Percentiles rank a stretch among this genome's conserved stretches.
These are phyloP conservation scores for Sarocladium oryzae DNA, from an alignment of 2,329 filamentous ascomycete species.

Conservation along the genomic window DNA sequence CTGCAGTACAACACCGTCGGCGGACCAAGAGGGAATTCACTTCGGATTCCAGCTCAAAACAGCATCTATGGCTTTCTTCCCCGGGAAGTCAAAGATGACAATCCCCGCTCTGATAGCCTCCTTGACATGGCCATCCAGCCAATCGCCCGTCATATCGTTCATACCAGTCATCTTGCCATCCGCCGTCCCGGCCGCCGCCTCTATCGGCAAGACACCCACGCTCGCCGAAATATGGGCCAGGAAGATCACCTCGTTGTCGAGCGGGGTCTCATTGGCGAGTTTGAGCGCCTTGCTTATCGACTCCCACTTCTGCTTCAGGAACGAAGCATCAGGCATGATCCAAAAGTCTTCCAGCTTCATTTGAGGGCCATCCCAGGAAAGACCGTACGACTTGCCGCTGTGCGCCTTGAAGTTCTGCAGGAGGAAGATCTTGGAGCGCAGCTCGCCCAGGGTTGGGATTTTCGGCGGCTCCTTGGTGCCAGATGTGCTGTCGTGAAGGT, in stretches of 20 bases:
- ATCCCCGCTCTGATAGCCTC: slow-evolving; percentile 32
- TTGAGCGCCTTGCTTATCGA: slow-evolving; percentile 35
- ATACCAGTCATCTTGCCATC: slow-evolving; percentile 37
- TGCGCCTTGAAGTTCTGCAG: slow-evolving; percentile 38
- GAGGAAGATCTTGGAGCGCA: slow-evolving; percentile 40
- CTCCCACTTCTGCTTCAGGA: slow-evolving; percentile 40
- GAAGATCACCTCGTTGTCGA: slow-evolving; percentile 32
- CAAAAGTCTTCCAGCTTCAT: slow-evolving; percentile 42
- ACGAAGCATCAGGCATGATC: slow-evolving; percentile 34
- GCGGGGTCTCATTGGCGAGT: slow-evolving; percentile 25
- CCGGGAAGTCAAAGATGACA: slow-evolving; percentile 44
- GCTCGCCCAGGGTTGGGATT: slow-evolving; percentile 37
- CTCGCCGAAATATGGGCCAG: slow-evolving; percentile 42
- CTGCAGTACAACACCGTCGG: too few relatives aligned
- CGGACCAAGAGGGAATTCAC: slow-evolving; percentile 14
- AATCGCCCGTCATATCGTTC: slow-evolving; percentile 42
- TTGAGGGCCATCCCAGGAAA: slow-evolving; percentile 37
- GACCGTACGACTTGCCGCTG: slow-evolving; percentile 28
- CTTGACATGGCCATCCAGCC: slow-evolving; percentile 25
- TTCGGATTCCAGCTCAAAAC: slow-evolving; percentile 34
- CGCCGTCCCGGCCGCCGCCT: slow-evolving; percentile 40
- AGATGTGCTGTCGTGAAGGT: slow-evolving; percentile 22
- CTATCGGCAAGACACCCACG: slow-evolving; percentile 41
- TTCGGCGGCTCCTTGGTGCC: slow-evolving; percentile 12
- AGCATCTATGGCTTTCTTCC: slow-evolving; percentile 32